Base-by-base conservation (phyloP, 306 rosid genomes). In the Chamaecrista fasciculata region DNA sequence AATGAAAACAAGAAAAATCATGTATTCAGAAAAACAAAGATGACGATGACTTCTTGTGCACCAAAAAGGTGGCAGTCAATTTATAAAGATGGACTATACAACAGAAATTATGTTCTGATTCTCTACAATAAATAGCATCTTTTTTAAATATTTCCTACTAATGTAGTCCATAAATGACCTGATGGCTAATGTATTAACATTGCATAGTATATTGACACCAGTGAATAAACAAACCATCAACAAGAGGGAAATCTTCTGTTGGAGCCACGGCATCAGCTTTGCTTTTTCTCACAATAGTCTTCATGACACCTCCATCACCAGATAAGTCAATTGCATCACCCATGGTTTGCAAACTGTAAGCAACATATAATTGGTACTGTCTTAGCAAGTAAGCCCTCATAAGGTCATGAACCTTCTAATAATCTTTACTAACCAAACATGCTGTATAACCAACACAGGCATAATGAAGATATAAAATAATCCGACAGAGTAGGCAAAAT, bases 281-380 rank as follows among this genome's bases (percentile, higher is more conserved):
- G 66, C 92, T 84, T 77, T 85, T 91, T 84, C 84, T 88, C 57
- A 86, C 63, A 28, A 86, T 81, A 67, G 82, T 88, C 89, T 94
- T 91, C 48, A 86, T 62, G 55, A 91, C 94, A 64, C 98, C 96
- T 72, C 98, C 97, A 76, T 94, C 97, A 21, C 97, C 97, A 15
- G 86, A 83, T 65, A 94, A 84, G 80, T 94, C 96, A 83, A 90
- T 73, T 39, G 85, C 60, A 62, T 93, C 96, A 62, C 83, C 83
- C 98, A 93, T 93, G 68, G 76, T 78, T 82, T 67, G 64, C 79
- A 68, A 78, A 43, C 80, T 80, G 72, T 51, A 37, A 62, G 78
- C 19, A 47, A 46, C 34, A 46, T 36, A 62, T 37, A 63, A 14
- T 28, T 47, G 49, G 39, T 15, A 49, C 8, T 65, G 33, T 5